These are phyloP conservation scores for Chytriomyces sp. DNA, from an alignment of 192 early-diverging fungal species.

Conservation along the genomic window DNA sequence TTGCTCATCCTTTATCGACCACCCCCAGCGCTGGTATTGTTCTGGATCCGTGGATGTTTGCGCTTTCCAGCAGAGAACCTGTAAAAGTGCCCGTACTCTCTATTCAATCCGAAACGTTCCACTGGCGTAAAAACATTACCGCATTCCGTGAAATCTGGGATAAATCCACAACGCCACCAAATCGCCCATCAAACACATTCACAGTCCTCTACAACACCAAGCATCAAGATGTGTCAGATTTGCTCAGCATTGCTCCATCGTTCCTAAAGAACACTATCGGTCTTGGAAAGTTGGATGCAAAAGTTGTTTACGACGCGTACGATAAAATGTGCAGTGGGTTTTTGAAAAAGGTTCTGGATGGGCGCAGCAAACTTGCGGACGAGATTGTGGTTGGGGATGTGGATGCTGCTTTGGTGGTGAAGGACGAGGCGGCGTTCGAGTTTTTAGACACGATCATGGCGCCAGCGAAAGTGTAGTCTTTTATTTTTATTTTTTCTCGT, in stretches of 20 bases:
- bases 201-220: constrained; percentile 17
- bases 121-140: constrained; percentile 31
- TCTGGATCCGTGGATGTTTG: constrained; percentile 40
- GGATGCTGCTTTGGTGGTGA: not conserved
- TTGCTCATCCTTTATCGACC: not conserved
- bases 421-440: not conserved
- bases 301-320: constrained; percentile 2
- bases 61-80: not conserved
- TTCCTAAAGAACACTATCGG: not conserved
- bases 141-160: constrained; percentile 10
- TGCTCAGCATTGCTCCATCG: not conserved
- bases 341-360: constrained; percentile 17
- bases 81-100: constrained; percentile 14
- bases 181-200: constrained; percentile 6
- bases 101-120: constrained; percentile 33
- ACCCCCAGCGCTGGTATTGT: constrained; percentile 14
- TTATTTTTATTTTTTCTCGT: too few relatives aligned
- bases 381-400: not conserved
- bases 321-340: constrained; percentile 6
- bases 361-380: not conserved
- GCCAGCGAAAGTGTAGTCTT: not conserved
- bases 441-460: constrained; percentile 6
- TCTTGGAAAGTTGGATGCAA: not conserved
- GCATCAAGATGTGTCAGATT: constrained; percentile 30
- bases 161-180: not conserved